phyloP scores from a whole-genome alignment of 2,329 filamentous ascomycete genomes.

The Fusarium hainanense region DNA sequence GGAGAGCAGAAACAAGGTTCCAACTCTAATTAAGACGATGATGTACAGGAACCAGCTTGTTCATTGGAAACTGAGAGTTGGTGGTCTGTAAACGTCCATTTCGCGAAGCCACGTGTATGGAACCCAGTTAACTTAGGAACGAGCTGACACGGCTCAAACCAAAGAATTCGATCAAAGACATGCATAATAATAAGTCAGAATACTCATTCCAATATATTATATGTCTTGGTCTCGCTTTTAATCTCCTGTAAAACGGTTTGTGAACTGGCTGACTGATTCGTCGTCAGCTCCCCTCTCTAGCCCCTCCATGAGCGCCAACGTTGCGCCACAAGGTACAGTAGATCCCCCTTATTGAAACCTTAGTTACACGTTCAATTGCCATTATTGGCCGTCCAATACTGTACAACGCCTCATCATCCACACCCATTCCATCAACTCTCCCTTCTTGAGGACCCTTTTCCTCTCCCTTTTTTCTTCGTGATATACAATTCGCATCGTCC shows the following conservation, averaged over 20 bases:
- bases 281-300: constrained; percentile 5
- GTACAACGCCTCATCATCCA: constrained; percentile 30
- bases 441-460: constrained; percentile 20
- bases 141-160: not conserved
- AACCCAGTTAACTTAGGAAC: not conserved
- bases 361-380: constrained; percentile 14
- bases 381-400: constrained; percentile 2
- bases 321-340: constrained; percentile 25
- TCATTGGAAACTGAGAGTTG: not conserved
- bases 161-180: not conserved
- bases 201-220: constrained; percentile 8
- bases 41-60: not conserved
- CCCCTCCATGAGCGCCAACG: constrained; percentile 9
- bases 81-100: not conserved
- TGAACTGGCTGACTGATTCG: not conserved
- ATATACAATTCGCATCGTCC: constrained; percentile 21
- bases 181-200: not conserved
- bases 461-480: constrained; percentile 24
- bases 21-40: not conserved
- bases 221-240: constrained; percentile 1
- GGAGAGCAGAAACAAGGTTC: not conserved
- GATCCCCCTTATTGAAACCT: constrained; percentile 32
- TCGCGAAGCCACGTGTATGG: constrained; percentile 15
- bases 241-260: not conserved
- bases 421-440: constrained; percentile 35